phyloP scores from a whole-genome alignment of 305 asterid species.

The Fraxinus latifolia region DNA sequence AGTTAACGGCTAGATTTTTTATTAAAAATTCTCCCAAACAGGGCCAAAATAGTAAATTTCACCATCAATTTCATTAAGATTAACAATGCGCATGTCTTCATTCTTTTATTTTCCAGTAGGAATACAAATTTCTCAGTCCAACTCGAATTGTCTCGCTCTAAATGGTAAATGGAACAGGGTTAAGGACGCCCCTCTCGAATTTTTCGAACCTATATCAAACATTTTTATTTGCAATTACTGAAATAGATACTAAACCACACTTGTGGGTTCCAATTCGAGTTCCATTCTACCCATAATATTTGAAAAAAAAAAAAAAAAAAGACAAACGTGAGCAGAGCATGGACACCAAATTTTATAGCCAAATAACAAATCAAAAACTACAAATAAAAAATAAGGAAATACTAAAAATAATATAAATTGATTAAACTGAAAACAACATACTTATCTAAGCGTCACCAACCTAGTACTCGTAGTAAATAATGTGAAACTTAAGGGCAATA shows the following conservation, averaged over 20 bases:
- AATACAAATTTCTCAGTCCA: no score
- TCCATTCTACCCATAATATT: not conserved
- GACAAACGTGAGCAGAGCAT: not conserved
- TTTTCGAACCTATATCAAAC: not conserved
- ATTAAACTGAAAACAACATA: not conserved
- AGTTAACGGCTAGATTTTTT: no score
- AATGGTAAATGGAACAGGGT: not conserved
- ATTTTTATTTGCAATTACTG: no score
- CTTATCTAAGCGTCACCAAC: not conserved
- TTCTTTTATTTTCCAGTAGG: not conserved
- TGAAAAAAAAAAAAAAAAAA: no score
- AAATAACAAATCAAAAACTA: not conserved
- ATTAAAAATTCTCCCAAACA: no score
- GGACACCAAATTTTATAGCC: not conserved
- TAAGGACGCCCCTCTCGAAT: not conserved
- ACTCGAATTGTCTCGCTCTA: not conserved
- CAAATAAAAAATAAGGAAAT: not conserved
- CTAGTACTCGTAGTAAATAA: not conserved
- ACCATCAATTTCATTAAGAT: no score
- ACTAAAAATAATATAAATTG: no score
- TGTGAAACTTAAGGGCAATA: slow-evolving; percentile 14
- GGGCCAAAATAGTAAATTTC: no score
- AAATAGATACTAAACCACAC: not conserved
- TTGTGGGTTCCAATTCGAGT: not conserved
- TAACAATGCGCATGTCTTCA: not conserved